Conservation (phyloP, 768 basidiomycete species). For the Leccinum pellstonianum region DNA sequence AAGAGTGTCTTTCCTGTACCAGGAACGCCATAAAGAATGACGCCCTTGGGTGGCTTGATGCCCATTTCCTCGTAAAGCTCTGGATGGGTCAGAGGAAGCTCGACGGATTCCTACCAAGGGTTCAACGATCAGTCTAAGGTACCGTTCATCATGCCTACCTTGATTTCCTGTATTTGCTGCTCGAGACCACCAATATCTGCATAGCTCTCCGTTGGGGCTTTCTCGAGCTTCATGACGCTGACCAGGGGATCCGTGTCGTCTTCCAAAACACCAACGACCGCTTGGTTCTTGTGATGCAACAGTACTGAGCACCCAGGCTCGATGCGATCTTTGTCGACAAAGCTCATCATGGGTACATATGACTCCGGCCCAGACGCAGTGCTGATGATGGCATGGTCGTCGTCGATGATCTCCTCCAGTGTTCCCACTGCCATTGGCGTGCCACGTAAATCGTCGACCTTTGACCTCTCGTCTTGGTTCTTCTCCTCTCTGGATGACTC, state of each 20-base stretch:
- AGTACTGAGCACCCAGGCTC: slow-evolving; percentile 96
- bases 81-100: slow-evolving; percentile 95
- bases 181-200: slow-evolving; percentile 98
- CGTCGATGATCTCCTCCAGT: slow-evolving; percentile 96
- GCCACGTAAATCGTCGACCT: slow-evolving; percentile 92
- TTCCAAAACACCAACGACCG: slow-evolving; percentile 92
- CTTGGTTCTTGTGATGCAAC: slow-evolving; percentile 93
- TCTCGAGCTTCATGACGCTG: slow-evolving; percentile 98
- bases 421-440: slow-evolving; percentile 98
- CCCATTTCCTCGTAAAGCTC: slow-evolving; percentile 99
- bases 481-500: slow-evolving; percentile 89
- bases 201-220: slow-evolving; percentile 98
- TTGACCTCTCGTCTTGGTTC: slow-evolving; percentile 91
- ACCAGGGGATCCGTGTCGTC: slow-evolving; percentile 97
- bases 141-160: slow-evolving; percentile 47
- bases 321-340: slow-evolving; percentile 96
- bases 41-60: slow-evolving; percentile 98
- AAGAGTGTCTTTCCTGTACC: slow-evolving; percentile 98
- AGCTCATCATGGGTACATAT: slow-evolving; percentile 96
- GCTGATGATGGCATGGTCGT: slow-evolving; percentile 98
- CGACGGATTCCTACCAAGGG: slow-evolving; percentile 82
- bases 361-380: slow-evolving; percentile 93
- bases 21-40: slow-evolving; percentile 97
- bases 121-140: background rate
- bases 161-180: slow-evolving; percentile 97